Evolutionary conservation across 2,329 filamentous ascomycete genomes (phyloP), one percentile per base, ranked within the genome.

Genomic region (Fusarium keratoplasticum): DNA sequence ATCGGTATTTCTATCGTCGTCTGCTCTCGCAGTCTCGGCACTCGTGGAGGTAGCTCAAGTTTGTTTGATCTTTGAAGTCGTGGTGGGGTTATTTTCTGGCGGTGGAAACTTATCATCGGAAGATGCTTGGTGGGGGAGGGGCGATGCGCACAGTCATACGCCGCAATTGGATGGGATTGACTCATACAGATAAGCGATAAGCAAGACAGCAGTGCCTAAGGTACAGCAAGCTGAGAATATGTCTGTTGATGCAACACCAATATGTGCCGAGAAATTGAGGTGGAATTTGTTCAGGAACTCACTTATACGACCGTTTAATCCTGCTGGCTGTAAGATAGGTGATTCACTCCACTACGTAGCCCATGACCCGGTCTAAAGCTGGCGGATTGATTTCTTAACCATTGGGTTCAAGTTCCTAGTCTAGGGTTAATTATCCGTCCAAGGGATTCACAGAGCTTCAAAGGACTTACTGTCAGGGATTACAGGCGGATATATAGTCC

Each of bases 61-160:
- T 63, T 75, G 71, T 66, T 66, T 50, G 38, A 61, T 70, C 59
- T 75, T 75, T 71, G 76, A 61, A 75, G 57, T 67, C 57, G 36
- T 78, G 67, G 76, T 78, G 76, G 76, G 76, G 76, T 78, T 75
- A 64, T 76, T 78, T 78, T 78, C 61, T 63, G 65, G 67, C 67
- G 71, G 33, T 69, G 62, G 73, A 73, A 75, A 76, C 70, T 71
- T 74, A 71, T 66, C 55, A 61, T 72, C 52, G 50, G 73, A 64
- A 73, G 70, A 67, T 68, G 61, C 44, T 57, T 75, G 72, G 72
- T 78, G 70, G 76, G 74, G 73, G 76, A 69, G 73, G 74, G 71
- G 66, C 67, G 72, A 76, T 68, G 72, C 66, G 44, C 22, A 57
- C 38, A 42, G 66, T 55, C 40, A 66, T 60, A 58, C 36, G 33